A percentile compares a stretch with the other conserved stretches of the same genome.
phyloP scores from a whole-genome alignment of 148 eudicot species.

The Salicornia ramosissima region DNA sequence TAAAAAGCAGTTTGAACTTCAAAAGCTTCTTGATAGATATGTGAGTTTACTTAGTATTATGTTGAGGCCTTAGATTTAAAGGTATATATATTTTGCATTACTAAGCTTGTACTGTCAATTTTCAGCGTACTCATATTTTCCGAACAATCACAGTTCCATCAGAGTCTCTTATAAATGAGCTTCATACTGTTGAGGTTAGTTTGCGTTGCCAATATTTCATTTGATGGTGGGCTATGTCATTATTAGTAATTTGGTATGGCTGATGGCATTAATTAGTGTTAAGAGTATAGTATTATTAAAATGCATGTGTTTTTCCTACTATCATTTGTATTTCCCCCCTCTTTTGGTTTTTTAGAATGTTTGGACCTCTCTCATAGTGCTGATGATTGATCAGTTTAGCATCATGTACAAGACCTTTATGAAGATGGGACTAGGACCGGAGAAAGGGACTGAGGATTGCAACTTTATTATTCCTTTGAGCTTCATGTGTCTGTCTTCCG shows the following conservation, averaged over 20 bases:
- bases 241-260: too few species aligned
- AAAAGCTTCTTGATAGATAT: slow-evolving; percentile 81
- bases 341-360: neutral
- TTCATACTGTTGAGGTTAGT: slow-evolving; percentile 79
- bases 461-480: neutral
- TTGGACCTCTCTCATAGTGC: neutral
- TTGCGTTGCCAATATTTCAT: neutral
- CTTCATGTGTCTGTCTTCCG: neutral
- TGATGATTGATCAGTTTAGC: neutral
- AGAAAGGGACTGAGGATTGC: neutral
- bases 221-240: neutral
- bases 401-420: neutral
- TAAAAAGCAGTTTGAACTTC: slow-evolving; percentile 78
- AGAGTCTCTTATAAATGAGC: slow-evolving; percentile 90
- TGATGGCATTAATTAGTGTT: too few species aligned
- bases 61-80: neutral
- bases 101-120: slow-evolving; percentile 23
- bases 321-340: too few species aligned
- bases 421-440: neutral
- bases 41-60: slow-evolving; percentile 37
- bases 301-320: neutral
- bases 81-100: neutral
- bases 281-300: too few species aligned
- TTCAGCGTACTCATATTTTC: slow-evolving; percentile 79
- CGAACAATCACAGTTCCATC: slow-evolving; percentile 87